A percentile compares a stretch with the other conserved stretches of the same genome.
These are phyloP conservation scores for Cladorrhinum sp. DNA, from an alignment of 2,329 filamentous ascomycete genomes.

Conservation along the genomic window DNA sequence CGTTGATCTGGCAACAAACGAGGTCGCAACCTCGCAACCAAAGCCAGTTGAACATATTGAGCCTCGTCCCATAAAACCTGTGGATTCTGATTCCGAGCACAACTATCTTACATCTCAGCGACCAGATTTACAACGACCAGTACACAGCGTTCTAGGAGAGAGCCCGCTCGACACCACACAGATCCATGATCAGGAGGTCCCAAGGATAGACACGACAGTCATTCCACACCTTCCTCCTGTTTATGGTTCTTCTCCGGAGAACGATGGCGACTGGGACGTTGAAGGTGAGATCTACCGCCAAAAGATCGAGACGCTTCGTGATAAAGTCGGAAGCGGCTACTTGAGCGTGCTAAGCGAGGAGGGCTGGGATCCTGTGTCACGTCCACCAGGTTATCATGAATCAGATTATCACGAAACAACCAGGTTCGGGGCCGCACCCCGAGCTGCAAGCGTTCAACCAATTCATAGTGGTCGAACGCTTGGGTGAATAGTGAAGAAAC, in stretches of 20 bases:
- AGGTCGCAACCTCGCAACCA: constrained; percentile 32
- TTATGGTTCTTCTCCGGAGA: constrained; percentile 34
- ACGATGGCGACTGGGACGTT: constrained; percentile 58
- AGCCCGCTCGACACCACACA: constrained; percentile 32
- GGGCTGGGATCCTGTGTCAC: constrained; percentile 51
- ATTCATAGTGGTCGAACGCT: constrained; percentile 54
- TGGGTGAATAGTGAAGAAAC: constrained; percentile 36
- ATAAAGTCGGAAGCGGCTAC: constrained; percentile 84
- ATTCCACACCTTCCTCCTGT: constrained; percentile 34
- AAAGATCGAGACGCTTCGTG: constrained; percentile 81
- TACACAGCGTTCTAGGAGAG: constrained; percentile 30
- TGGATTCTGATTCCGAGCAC: constrained; percentile 27
- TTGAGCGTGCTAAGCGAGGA: constrained; percentile 83
- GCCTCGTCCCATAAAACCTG: constrained; percentile 21
- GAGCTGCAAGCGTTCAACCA: constrained; percentile 42
- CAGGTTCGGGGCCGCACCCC: constrained; percentile 35
- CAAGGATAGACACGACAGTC: constrained; percentile 39
- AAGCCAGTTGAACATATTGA: constrained; percentile 32
- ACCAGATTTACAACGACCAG: constrained; percentile 38
- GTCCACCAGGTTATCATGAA: constrained; percentile 37
- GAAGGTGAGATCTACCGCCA: constrained; percentile 78
- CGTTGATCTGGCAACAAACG: constrained; percentile 59
- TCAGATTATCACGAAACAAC: constrained; percentile 27
- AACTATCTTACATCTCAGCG: constrained; percentile 47
- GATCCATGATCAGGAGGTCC: constrained; percentile 33